Base-by-base conservation (phyloP, 23 red algal species). In the Gracilariopsis chorda region DNA sequence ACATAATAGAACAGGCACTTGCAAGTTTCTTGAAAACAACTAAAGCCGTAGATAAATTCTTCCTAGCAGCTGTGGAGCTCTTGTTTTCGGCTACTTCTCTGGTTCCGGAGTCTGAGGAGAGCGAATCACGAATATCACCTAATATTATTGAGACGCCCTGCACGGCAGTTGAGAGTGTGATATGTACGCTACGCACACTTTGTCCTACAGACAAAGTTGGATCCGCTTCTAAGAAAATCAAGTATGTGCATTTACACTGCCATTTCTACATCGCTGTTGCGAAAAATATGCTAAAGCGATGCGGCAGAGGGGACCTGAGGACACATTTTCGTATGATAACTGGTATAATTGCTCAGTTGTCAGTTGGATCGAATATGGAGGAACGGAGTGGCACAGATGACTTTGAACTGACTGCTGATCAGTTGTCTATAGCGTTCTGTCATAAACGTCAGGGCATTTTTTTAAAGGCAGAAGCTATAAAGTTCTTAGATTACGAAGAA, bases 241-340 rank as follows among this genome's bases (percentile, higher is more conserved):
- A 55, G 84, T 7, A 19, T 40, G n/a, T n/a, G n/a, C n/a, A n/a
- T 23, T 27, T 59, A 16, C 78, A 84, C 37, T 47, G 24, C 20
- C 33, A 47, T 3, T 80, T 53, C 44, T 48, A 72, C 28, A 23
- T 33, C 37, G 89, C 74, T 41, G 0, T 82, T 7, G 77, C 53
- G 52, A 80, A 67, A 37, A 30, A 46, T 41, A 20, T 92, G 20
- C 29, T 83, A 30, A 81, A 82, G 24, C 2, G 39, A 7, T 14
- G 7, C 6, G 56, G 17, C 23, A 30, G 59, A 45, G 80, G 29
- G 56, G 80, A 84, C 45, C 80, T 81, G 6, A 8, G 91, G 5
- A 80, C 91, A 14, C 84, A 88, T 73, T 94, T 88, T 47, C 40
- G 91, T 34, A 46, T 94, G 20, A 59, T 94, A 12, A 42, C 80